Evolutionary conservation across 352 stramenopile species (phyloP).

Genomic region (Globisporangium spiculum): DNA sequence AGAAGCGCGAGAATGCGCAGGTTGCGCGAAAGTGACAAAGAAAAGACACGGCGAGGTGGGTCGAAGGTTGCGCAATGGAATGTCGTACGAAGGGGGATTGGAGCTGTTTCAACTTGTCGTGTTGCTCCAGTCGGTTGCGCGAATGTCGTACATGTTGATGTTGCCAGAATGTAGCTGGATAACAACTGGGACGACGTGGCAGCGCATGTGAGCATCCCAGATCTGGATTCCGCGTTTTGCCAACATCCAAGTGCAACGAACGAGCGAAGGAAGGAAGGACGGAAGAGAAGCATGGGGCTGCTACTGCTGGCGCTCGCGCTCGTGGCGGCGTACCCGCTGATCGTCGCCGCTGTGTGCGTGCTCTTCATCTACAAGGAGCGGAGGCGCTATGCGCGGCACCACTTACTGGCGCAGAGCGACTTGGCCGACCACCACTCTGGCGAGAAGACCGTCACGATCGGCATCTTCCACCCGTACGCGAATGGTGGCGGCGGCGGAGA

Average conservation of each 20-base stretch:
- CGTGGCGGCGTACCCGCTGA: slow-evolving; percentile 23
- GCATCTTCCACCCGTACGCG: slow-evolving; percentile 95
- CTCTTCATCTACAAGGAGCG: slow-evolving; percentile 40
- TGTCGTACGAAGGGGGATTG: neutral
- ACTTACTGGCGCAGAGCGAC: slow-evolving; percentile 22
- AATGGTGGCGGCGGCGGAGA: slow-evolving; percentile 96
- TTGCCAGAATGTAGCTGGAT: neutral
- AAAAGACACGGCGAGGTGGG: neutral
- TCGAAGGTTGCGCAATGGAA: neutral
- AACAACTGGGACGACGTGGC: neutral
- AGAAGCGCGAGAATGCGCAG: neutral
- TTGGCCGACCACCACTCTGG: slow-evolving; percentile 5
- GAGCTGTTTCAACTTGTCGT: neutral
- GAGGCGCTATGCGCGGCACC: slow-evolving; percentile 36
- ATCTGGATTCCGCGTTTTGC: slow-evolving; percentile 6
- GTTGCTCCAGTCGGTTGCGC: neutral
- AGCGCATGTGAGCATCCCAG: neutral
- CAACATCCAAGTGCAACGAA: neutral
- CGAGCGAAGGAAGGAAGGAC: neutral
- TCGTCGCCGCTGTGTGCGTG: slow-evolving; percentile 19
- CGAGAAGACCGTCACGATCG: slow-evolving; percentile 50
- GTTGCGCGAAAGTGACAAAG: slow-evolving; percentile 15
- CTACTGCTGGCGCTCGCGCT: slow-evolving; percentile 20
- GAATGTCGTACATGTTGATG: neutral
- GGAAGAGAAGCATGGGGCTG: slow-evolving; percentile 16